Evolutionary conservation across 495 filamentous ascomycete species (phyloP).

Genomic region (Talaromyces proteolyticus): DNA sequence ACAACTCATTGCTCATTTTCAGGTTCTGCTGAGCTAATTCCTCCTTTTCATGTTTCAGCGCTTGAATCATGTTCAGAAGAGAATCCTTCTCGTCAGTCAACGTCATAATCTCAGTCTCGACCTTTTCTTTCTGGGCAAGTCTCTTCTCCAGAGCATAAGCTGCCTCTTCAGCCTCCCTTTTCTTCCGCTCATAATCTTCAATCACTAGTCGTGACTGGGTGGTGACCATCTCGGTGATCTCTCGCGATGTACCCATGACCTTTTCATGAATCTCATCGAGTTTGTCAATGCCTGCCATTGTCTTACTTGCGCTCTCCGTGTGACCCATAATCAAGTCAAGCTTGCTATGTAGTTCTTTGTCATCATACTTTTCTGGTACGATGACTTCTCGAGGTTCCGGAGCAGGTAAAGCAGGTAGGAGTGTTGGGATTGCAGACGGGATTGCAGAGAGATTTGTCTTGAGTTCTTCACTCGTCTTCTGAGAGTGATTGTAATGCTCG

Average conservation of each 20-base stretch:
- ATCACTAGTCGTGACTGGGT: conserved; percentile 72
- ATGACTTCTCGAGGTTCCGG: conserved; percentile 25
- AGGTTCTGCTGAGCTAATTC: conserved; percentile 66
- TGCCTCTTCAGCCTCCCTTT: conserved; percentile 75
- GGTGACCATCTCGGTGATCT: conserved; percentile 79
- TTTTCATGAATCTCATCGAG: conserved; percentile 87
- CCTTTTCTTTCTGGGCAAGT: conserved; percentile 68
- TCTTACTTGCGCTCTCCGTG: conserved; percentile 30
- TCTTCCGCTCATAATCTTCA: conserved; percentile 72
- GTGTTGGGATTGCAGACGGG: conserved; percentile 40
- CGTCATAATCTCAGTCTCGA: conserved; percentile 63
- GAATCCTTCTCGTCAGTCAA: conserved; percentile 62
- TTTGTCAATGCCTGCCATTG: conserved; percentile 56
- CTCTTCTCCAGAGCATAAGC: conserved; percentile 74
- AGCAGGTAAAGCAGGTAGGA: conserved; percentile 40
- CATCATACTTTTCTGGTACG: conserved; percentile 54
- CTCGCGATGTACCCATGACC: conserved; percentile 77
- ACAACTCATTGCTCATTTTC: conserved; percentile 74
- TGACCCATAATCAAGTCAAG: conserved; percentile 74
- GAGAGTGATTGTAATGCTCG: conserved; percentile 69
- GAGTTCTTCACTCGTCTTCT: conserved; percentile 44
- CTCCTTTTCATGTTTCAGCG: conserved; percentile 64
- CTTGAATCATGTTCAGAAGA: conserved; percentile 50
- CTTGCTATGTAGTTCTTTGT: conserved; percentile 70
- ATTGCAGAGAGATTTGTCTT: conserved; percentile 46